Base-by-base conservation (phyloP, 1,284 basidiomycete genomes). In the Naganishia sp. region DNA sequence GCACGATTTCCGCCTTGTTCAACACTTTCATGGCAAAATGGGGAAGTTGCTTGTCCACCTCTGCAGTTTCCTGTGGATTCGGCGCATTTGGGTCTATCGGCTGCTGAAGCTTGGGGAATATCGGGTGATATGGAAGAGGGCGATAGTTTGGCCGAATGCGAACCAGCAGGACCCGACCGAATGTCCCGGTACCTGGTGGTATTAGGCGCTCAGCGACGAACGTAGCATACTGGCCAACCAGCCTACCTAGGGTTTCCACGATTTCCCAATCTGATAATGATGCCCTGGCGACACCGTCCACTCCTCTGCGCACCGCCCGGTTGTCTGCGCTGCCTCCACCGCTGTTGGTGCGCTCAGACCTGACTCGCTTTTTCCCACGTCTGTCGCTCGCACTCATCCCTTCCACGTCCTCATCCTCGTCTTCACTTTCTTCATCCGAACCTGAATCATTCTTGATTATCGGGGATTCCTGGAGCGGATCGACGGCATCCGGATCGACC, bases 11-110 rank as follows among this genome's bases (percentile, higher is more conserved):
- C 6, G 76, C 74, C 72, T 85, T 84, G 45, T 78, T 75, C 43
- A 85, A 72, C 6, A 84, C 82, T 75, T 85, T 85, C 77, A 83
- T 79, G 10, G 82, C 82, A 71, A 81, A 83, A 66, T 81, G 80
- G 0, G 80, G 78, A 55, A 79, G 67, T 52, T 77, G 76, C 41
- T 72, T 73, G 60, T 79, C 76, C 42, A 77, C 73, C 18, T 76
- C 73, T 66, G 74, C 73, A 6, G 79, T 80, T 9, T 75, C 67
- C 15, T 72, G 66, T n/a, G 53, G 47, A 6, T 43, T 57, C 1
- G 77, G 78, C 17, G 72, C 70, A 28, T 69, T 70, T 1, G 77
- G 75, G 54, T 79, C 75, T 21, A 68, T 67, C 0, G 75, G 71
- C 68, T 76, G 75, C 53, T 74, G 76, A 5, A 78, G 71, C 61